These are phyloP conservation scores for Truncatella angustata DNA, from an alignment of 2,329 filamentous ascomycete species.

Conservation along the genomic window DNA sequence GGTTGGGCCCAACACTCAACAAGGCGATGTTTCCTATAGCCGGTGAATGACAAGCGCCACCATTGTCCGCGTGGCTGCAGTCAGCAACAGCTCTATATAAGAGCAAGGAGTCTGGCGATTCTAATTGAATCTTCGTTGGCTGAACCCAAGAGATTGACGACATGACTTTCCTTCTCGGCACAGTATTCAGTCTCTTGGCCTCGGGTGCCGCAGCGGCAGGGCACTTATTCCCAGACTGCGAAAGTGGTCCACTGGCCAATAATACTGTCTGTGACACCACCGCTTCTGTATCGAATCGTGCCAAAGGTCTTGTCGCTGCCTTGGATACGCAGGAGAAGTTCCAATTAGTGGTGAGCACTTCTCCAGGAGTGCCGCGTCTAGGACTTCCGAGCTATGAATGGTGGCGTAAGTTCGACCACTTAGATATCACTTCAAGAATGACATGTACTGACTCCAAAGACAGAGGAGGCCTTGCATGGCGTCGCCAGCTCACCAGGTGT, in stretches of 20 bases:
- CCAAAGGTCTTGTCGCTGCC: constrained; percentile 19
- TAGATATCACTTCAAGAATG: too few species aligned
- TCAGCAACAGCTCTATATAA: background rate
- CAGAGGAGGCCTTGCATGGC: constrained; percentile 59
- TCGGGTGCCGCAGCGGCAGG: constrained; percentile 19
- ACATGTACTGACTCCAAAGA: constrained; percentile 11
- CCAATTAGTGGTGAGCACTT: constrained; percentile 24
- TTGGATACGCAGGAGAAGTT: constrained; percentile 23
- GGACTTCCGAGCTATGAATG: constrained; percentile 59
- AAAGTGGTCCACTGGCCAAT: constrained; percentile 18
- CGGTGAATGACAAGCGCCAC: background rate
- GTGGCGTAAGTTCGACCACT: constrained; percentile 38
- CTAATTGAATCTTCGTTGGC: background rate
- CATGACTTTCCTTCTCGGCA: constrained; percentile 16
- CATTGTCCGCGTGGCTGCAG: background rate
- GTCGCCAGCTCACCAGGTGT: constrained; percentile 51
- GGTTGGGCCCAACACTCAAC: background rate
- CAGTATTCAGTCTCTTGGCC: constrained; percentile 17
- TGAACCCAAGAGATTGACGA: background rate
- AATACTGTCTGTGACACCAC: constrained; percentile 22
- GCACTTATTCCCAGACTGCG: constrained; percentile 23
- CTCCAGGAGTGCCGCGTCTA: constrained; percentile 51
- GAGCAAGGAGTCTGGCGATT: background rate
- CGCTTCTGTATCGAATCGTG: constrained; percentile 18
- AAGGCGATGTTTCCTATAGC: background rate